Percentiles rank a stretch among this genome's conserved stretches.
Conservation (phyloP, 495 filamentous ascomycete species). For the Daldinia concentrica region DNA sequence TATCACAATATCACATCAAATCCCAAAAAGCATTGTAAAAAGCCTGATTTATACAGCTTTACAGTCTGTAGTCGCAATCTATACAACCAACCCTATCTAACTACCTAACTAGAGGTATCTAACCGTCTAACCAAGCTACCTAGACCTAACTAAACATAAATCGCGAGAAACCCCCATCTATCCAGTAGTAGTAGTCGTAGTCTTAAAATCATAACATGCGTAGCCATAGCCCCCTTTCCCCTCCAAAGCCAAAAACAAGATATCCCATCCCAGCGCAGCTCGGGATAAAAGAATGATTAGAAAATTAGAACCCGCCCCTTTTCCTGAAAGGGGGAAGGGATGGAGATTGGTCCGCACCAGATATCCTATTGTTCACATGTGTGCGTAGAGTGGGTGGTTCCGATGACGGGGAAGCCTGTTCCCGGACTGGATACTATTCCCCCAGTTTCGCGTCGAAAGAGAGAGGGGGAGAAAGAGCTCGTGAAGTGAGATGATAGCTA, state of each 20-base stretch:
- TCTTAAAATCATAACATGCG: background rate
- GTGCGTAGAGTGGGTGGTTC: background rate
- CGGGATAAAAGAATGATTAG: background rate
- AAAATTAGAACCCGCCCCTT: background rate
- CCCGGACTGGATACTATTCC: background rate
- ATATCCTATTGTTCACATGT: background rate
- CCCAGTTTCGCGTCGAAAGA: background rate
- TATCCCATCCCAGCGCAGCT: background rate
- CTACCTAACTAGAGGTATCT: no score
- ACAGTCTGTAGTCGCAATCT: no score
- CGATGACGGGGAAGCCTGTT: background rate
- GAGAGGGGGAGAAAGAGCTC: no score
- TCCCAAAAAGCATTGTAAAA: no score
- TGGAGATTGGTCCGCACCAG: background rate
- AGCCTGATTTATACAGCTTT: no score
- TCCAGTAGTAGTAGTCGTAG: background rate
- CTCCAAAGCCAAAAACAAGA: background rate
- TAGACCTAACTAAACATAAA: background rate
- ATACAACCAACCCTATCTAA: no score
- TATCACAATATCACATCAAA: no score
- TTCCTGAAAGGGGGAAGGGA: background rate
- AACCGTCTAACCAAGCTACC: no score
- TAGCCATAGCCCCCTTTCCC: no score
- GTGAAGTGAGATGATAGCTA: no score
- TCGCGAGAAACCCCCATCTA: conserved; percentile 4